Evolutionary conservation across 202 grass and related monocot species (phyloP), one percentile per base, ranked within the genome.

Genomic region (Brachypodium distachyon): DNA sequence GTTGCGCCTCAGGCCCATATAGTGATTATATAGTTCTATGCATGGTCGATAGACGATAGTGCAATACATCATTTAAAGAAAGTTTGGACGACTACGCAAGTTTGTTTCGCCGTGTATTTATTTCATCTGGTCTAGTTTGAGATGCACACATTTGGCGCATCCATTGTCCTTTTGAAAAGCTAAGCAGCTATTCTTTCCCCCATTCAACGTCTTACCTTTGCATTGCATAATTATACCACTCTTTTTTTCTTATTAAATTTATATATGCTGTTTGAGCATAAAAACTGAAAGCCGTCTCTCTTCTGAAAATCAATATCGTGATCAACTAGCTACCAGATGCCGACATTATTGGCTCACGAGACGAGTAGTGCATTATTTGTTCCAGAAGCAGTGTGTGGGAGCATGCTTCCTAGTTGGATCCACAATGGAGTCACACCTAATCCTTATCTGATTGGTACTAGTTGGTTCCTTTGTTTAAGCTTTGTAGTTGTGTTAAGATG

Each of bases 331-430:
- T 53, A 21, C 61, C 29, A 18, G 12, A 58, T 74, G 38, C 19
- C 55, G 47, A 9, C 33, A 60, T 83, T 61, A 73, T 67, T 86
- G 52, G 53, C 7, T 28, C 8, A 34, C 11, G 34, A 14, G n/a
- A n/a, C n/a, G n/a, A n/a, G n/a, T n/a, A n/a, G 18, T 38, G 62
- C 31, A 70, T 86, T 69, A 78, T 74, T 78, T 42, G 57, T 60
- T 77, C 59, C 59, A 18, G 31, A 5, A 72, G 17, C 58, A 43
- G 63, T 77, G 28, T 57, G 44, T 54, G 61, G 6, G 69, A 9
- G 52, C 39, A 43, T 67, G 32, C 17, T 70, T 57, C 32, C 72
- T 85, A 72, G 77, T 76, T 76, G 77, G 56, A 81, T 85, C 72
- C 72, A 77, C 62, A 84, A 57, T 72, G n/a, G 46, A 72, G 14